These are phyloP conservation scores for Cutaneotrichosporon sp. DNA, from an alignment of 1,284 basidiomycete genomes.

Conservation along the genomic window DNA sequence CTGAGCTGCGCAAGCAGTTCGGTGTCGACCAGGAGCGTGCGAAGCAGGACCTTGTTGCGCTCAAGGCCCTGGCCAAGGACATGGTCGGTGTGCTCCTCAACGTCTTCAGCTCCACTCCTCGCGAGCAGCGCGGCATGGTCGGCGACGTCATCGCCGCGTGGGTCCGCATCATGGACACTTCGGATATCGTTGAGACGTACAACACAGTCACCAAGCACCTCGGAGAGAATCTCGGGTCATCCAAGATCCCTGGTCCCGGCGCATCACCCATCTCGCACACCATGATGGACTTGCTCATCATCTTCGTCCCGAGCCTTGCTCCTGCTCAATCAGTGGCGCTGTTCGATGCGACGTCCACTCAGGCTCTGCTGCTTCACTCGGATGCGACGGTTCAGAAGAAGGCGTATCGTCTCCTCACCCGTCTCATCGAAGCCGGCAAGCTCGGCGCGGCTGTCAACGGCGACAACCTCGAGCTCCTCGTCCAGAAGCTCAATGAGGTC, in stretches of 20 bases:
- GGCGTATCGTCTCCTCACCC: constrained; percentile 82
- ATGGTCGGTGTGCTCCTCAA: constrained; percentile 96
- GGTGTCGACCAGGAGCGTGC: constrained; percentile 63
- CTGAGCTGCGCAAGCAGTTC: constrained; percentile 57
- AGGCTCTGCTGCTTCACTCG: constrained; percentile 57
- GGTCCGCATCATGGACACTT: constrained; percentile 72
- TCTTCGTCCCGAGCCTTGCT: constrained; percentile 78
- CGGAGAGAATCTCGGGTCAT: constrained; percentile 63
- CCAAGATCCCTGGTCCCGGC: constrained; percentile 45
- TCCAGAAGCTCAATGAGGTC: constrained; percentile 60
- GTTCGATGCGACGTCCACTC: constrained; percentile 58
- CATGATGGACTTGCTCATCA: constrained; percentile 83
- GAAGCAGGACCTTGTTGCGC: constrained; percentile 66
- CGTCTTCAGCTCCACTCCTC: constrained; percentile 81
- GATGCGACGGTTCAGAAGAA: constrained; percentile 95
- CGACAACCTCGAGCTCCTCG: constrained; percentile 58
- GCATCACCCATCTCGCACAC: constrained; percentile 64
- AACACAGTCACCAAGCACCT: constrained; percentile 75
- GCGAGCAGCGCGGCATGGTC: constrained; percentile 76
- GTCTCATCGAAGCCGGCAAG: constrained; percentile 66
- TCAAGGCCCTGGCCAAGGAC: constrained; percentile 78
- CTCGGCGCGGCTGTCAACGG: constrained; percentile 55
- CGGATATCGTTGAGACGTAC: constrained; percentile 79
- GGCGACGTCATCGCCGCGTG: constrained; percentile 87
- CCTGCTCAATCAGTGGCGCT: constrained; percentile 62